phyloP scores from a whole-genome alignment of 2,329 filamentous ascomycete species.

The Exophiala viscosa region DNA sequence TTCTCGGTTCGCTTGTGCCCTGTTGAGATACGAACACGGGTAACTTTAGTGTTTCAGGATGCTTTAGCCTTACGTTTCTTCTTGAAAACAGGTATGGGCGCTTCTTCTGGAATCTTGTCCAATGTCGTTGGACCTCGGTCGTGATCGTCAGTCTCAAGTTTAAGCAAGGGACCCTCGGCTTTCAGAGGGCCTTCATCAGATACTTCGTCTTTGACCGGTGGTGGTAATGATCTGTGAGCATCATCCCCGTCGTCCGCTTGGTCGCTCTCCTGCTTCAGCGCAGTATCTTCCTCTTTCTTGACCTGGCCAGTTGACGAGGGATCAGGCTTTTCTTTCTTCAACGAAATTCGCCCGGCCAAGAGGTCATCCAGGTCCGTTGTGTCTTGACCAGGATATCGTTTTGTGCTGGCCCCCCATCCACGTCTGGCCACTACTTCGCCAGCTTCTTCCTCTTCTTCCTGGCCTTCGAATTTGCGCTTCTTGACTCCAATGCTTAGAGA shows the following conservation, averaged over 20 bases:
- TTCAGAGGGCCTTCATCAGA: neutral
- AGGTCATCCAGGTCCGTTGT: conserved; percentile 41
- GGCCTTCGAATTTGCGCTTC: conserved; percentile 43
- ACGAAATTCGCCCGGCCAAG: conserved; percentile 38
- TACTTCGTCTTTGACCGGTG: conserved; percentile 3
- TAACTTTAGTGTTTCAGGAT: conserved; percentile 32
- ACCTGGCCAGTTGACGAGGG: conserved; percentile 1
- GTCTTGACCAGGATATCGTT: conserved; percentile 38
- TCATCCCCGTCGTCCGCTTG: conserved; percentile 1
- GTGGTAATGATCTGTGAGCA: conserved; percentile 3
- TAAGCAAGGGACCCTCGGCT: conserved; percentile 22
- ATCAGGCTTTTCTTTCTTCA: conserved; percentile 35
- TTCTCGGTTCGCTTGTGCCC: conserved; percentile 20
- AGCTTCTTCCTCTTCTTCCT: conserved; percentile 40
- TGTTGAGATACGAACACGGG: conserved; percentile 9
- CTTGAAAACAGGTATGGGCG: conserved; percentile 41
- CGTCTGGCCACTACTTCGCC: conserved; percentile 36
- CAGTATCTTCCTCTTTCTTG: conserved; percentile 4
- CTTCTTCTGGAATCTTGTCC: conserved; percentile 26
- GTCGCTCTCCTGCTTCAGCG: conserved; percentile 16
- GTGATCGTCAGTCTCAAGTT: conserved; percentile 29
- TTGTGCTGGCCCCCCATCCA: conserved; percentile 44
- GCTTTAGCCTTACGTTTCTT: conserved; percentile 49
- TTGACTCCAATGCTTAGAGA: conserved; percentile 42
- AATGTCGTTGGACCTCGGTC: conserved; percentile 7